Base-by-base conservation (phyloP, 148 eudicot species). In the Rhododendron kiyosumense region DNA sequence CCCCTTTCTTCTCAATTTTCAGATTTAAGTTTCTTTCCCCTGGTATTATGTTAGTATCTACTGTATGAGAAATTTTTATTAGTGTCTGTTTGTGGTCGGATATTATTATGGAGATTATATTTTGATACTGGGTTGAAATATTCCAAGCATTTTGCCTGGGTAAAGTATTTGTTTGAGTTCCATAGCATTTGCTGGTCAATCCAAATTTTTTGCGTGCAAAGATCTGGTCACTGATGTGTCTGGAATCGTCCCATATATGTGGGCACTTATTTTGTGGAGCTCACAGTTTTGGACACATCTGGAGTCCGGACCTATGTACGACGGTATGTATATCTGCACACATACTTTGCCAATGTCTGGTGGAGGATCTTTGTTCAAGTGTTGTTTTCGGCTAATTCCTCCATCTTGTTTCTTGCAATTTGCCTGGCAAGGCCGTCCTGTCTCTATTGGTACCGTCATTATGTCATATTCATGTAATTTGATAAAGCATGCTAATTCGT, bases 1-100 rank as follows among this genome's bases (percentile, higher is more conserved):
- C 43, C n/a, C 5, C 6, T 59, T 30, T 34, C 8, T 14, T 52
- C 34, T 74, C 14, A 17, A 26, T 34, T 69, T 84, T 74, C 26
- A 73, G 76, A 84, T 52, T 84, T n/a, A 32, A 79, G 83, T 30
- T 13, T 82, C 54, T 87, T 80, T 51, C 18, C 13, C 54, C 18
- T 45, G 63, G 46, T 77, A 81, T 85, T 82, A 85, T 81, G 87
- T 76, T 75, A 76, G 77, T 87, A 85, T 87, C 74, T 87, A 75
- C 81, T 87, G 84, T 85, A 85, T 81, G 84, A 79, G 48, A 84
- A 78, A n/a, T 87, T 87, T 69, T 84, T 84, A 10, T 73, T 84
- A 87, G 86, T 36, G 84, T 80, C 86, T 45, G 82, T 85, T 81
- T 87, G 89, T 24, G 24, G 84, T 82, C 52, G 4, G 22, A 71